Evolutionary conservation across 495 filamentous ascomycete species (phyloP), one percentile per base, ranked within the genome.

Genomic region (Clavariopsis aquatica): DNA sequence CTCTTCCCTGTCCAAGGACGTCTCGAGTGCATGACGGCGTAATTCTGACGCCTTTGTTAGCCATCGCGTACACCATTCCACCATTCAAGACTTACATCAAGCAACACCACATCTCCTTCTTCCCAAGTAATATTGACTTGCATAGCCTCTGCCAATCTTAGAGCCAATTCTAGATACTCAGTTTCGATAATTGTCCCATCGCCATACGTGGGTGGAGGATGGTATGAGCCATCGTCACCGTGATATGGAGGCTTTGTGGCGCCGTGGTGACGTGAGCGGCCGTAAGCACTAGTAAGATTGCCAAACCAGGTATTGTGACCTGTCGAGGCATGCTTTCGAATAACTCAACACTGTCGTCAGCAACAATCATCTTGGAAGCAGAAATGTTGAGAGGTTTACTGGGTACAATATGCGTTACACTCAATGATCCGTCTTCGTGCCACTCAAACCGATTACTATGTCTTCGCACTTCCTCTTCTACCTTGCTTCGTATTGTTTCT

Each of bases 21-120:
- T 27, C 71, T 64, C 5, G 71, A 69, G 55, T 72, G 71, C 71
- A 71, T 71, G 12, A 72, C 68, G 26, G 68, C 71, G 34, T 72
- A 71, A 52, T 72, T 72, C 71, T 72, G 31, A 23, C 41, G 20
- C 27, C 13, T n/a, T 38, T 6, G 7, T 24, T 51, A 36, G 13
- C 38, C 6, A 6, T 6, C 31, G 31, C 6, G 6, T 6, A 6
- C 31, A 6, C 31, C 6, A 36, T 10, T 2, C 23, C n/a, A 6
- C 10, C 26, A 28, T 45, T 19, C 17, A 20, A 6, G 22, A 58
- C 34, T 27, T 58, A 58, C 55, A 47, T 58, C 55, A 24, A 58
- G 1, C 10, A 58, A 23, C 8, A 58, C 55, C 3, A 58, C 55
- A 47, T 58, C 55, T 24, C 55, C 36, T 17, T n/a, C 20, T 19